phyloP scores from a whole-genome alignment of 345 rosid species.

The Microcos paniculata region DNA sequence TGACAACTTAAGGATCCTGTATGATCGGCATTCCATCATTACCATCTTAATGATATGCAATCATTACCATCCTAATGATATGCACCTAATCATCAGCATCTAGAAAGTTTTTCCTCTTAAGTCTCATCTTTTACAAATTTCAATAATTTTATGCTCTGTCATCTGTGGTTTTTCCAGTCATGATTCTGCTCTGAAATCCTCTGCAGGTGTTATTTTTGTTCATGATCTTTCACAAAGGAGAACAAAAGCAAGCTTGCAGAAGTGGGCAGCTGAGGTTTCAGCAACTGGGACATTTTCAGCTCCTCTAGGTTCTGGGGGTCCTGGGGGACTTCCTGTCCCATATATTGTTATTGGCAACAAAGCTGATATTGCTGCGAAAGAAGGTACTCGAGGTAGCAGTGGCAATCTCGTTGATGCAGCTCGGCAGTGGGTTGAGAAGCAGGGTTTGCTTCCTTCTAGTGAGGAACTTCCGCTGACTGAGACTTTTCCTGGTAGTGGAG shows the following conservation, averaged over 20 bases:
- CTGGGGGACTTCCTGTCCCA: constrained; percentile 98
- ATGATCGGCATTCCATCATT: background rate
- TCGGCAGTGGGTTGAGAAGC: constrained; percentile 99
- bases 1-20: background rate
- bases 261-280: constrained; percentile 94
- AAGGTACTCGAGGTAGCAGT: constrained; percentile 92
- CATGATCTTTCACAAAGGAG: constrained; percentile 97
- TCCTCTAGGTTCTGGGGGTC: constrained; percentile 92
- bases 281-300: constrained; percentile 90
- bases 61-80: background rate
- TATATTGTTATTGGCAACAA: constrained; percentile 92
- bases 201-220: constrained; percentile 92
- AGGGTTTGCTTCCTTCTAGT: constrained; percentile 88
- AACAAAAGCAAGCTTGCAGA: constrained; percentile 89
- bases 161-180: constrained; percentile 7
- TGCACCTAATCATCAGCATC: background rate
- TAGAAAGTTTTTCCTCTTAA: background rate
- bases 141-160: too few species aligned
- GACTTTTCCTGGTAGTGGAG: constrained; percentile 88
- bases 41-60: background rate
- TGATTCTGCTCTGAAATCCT: constrained; percentile 11
- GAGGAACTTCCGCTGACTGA: constrained; percentile 96
- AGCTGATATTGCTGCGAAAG: constrained; percentile 90
- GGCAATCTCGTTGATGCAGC: constrained; percentile 98
- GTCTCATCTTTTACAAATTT: background rate